Conservation (phyloP, 768 basidiomycete species). For the Pisolithus marmoratus region DNA sequence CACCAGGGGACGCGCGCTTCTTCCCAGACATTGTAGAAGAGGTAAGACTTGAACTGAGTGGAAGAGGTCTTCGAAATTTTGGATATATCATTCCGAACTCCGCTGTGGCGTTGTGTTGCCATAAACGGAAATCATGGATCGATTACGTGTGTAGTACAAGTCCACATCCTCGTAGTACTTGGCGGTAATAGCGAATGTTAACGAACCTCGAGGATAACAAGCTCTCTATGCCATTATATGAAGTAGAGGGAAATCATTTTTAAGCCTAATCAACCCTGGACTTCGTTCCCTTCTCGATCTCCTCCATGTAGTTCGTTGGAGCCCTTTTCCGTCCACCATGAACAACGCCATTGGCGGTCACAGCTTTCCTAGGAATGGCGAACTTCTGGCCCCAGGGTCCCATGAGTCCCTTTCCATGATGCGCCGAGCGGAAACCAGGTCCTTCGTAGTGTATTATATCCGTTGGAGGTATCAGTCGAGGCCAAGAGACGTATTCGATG, state of each 20-base stretch:
- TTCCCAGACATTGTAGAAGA: slow-evolving; percentile 35
- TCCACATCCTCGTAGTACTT: too few species aligned
- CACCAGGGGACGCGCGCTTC: slow-evolving; percentile 79
- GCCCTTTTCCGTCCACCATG: slow-evolving; percentile 30
- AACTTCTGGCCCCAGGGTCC: slow-evolving; percentile 29
- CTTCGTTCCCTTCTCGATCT: slow-evolving; percentile 79
- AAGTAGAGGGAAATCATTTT: not conserved
- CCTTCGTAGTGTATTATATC: slow-evolving; percentile 86
- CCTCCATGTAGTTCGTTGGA: slow-evolving; percentile 43
- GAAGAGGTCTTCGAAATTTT: slow-evolving; percentile 14
- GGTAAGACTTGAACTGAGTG: not conserved
- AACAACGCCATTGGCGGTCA: slow-evolving; percentile 31
- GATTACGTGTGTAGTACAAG: too few species aligned
- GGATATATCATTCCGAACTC: slow-evolving; percentile 23
- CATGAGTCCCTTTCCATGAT: slow-evolving; percentile 70
- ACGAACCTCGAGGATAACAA: too few species aligned
- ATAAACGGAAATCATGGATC: not conserved
- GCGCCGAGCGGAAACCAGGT: slow-evolving; percentile 75
- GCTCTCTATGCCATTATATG: not conserved
- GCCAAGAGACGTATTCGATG: slow-evolving; percentile 94
- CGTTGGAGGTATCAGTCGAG: slow-evolving; percentile 70
- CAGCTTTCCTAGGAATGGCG: slow-evolving; percentile 31
- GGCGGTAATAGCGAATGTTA: too few species aligned
- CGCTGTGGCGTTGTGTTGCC: slow-evolving; percentile 14
- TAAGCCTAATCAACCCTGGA: slow-evolving; percentile 62